Conservation (phyloP, 2,329 filamentous ascomycete species). For the Didymosphaeria variabile region DNA sequence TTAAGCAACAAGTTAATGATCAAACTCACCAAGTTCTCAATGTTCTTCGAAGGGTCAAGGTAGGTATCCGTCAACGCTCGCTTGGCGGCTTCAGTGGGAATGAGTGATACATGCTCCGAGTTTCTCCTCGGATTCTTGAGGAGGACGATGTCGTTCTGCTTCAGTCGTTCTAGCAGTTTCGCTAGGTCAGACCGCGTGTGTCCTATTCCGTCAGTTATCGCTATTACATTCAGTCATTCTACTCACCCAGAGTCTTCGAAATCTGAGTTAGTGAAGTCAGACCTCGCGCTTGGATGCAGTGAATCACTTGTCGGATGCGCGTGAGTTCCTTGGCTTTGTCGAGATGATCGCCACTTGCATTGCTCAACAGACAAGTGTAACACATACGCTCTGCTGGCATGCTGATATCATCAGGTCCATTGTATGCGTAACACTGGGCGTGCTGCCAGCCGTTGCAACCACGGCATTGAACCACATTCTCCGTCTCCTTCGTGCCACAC, state of each 20-base stretch:
- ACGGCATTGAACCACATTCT: slow-evolving; percentile 34
- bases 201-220: slow-evolving; percentile 8
- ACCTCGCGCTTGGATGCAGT: slow-evolving; percentile 19
- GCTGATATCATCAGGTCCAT: slow-evolving; percentile 43
- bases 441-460: slow-evolving; percentile 57
- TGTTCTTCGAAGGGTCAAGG: slow-evolving; percentile 1
- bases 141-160: neutral
- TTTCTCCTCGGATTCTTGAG: neutral
- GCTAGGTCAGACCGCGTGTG: slow-evolving; percentile 3
- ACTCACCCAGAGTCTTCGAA: slow-evolving; percentile 7
- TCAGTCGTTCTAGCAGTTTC: slow-evolving; percentile 1
- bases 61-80: slow-evolving; percentile 1
- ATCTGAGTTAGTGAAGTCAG: slow-evolving; percentile 1
- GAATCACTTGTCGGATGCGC: slow-evolving; percentile 24
- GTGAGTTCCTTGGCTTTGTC: slow-evolving; percentile 25
- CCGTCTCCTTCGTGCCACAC: slow-evolving; percentile 7
- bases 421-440: slow-evolving; percentile 56
- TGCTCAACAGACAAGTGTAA: slow-evolving; percentile 53
- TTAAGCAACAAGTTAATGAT: no score
- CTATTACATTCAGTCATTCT: neutral
- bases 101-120: slow-evolving; percentile 1
- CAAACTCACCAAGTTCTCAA: neutral
- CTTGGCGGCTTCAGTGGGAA: neutral
- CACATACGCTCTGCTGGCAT: slow-evolving; percentile 54
- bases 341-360: slow-evolving; percentile 25